phyloP scores from a whole-genome alignment of 768 basidiomycete species.

The Leucocoprinus leucothites region DNA sequence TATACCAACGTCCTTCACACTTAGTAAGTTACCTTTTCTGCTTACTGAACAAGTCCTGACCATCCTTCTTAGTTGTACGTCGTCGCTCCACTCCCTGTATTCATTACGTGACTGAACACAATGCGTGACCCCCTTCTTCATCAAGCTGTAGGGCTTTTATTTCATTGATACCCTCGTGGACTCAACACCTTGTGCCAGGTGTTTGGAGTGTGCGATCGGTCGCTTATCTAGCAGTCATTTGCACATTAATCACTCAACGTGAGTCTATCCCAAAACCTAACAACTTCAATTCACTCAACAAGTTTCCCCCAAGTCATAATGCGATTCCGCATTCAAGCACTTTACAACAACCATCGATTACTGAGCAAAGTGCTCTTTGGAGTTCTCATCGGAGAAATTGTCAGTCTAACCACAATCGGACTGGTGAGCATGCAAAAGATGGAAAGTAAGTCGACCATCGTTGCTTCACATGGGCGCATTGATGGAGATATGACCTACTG shows the following conservation, averaged over 20 bases:
- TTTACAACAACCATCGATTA: conserved; percentile 19
- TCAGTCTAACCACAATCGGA: conserved; percentile 16
- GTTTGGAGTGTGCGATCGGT: conserved; percentile 20
- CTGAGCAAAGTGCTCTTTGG: conserved; percentile 16
- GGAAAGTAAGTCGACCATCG: conserved; percentile 13
- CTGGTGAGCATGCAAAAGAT: conserved; percentile 16
- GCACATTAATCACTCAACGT: conserved; percentile 25
- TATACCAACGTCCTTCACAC: not conserved
- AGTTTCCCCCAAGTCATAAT: conserved; percentile 20
- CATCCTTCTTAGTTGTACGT: conserved; percentile 1
- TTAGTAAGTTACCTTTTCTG: not conserved
- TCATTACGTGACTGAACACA: not conserved
- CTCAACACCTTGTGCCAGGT: conserved; percentile 13
- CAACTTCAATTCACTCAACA: not conserved
- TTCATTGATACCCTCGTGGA: not conserved
- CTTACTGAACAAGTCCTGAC: not conserved
- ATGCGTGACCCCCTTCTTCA: not conserved
- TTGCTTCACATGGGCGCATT: not conserved
- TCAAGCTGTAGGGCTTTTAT: conserved; percentile 10
- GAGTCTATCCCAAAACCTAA: not conserved
- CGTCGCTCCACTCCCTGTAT: not conserved
- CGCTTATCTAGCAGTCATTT: conserved; percentile 16
- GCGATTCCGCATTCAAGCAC: conserved; percentile 23
- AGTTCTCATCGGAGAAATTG: conserved; percentile 20
- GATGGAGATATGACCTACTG: not conserved